Conservation (phyloP, 1,139 yeast species). For the Zygosaccharomyces sapae region DNA sequence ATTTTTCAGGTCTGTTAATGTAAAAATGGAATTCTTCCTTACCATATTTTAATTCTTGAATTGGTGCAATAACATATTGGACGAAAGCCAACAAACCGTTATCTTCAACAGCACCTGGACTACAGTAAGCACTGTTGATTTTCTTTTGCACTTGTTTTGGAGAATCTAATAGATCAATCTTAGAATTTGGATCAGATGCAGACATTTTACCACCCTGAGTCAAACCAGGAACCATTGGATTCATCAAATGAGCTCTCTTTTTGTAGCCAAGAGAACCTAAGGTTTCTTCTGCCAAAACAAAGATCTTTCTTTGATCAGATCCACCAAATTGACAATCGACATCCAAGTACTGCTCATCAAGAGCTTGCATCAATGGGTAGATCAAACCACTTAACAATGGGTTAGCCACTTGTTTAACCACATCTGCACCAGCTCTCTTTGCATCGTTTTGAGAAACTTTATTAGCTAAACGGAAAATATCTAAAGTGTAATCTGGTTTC, state of each 20-base stretch:
- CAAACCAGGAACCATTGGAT: constrained; percentile 97
- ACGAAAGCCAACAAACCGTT: constrained; percentile 87
- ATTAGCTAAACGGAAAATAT: constrained; percentile 78
- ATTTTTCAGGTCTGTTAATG: constrained; percentile 90
- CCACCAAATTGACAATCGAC: constrained; percentile 98
- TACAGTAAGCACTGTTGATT: constrained; percentile 87
- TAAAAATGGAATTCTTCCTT: constrained; percentile 56
- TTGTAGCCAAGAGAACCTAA: constrained; percentile 83
- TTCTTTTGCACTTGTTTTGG: constrained; percentile 86
- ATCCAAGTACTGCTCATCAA: constrained; percentile 85
- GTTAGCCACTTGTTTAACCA: constrained; percentile 92
- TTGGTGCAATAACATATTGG: constrained; percentile 80
- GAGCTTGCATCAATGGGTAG: constrained; percentile 97
- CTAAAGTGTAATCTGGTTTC: constrained; percentile 74
- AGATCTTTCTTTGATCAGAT: constrained; percentile 96
- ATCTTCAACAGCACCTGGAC: constrained; percentile 88
- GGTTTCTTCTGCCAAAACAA: constrained; percentile 94
- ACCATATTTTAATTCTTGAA: constrained; percentile 66
- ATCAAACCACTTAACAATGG: constrained; percentile 91
- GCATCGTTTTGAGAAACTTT: constrained; percentile 90
- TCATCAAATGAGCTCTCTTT: constrained; percentile 97
- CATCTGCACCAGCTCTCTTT: constrained; percentile 99
- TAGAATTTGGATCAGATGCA: constrained; percentile 97
- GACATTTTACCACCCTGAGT: constrained; percentile 98
- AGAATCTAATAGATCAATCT: constrained; percentile 86